Percentiles rank a stretch among this genome's conserved stretches.
phyloP scores from a whole-genome alignment of 495 filamentous ascomycete genomes.

The Gamarada debralockiae region DNA sequence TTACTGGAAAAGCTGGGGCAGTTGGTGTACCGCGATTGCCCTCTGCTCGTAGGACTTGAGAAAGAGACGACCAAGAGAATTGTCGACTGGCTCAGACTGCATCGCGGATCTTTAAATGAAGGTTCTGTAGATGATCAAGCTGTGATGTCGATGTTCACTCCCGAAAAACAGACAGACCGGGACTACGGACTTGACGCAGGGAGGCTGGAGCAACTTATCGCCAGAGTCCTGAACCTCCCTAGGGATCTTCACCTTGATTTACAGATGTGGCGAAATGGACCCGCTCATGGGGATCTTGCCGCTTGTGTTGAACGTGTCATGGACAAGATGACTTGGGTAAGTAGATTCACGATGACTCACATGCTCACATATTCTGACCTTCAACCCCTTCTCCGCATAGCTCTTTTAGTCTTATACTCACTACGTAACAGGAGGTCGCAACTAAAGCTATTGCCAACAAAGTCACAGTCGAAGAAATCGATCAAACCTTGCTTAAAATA shows the following conservation, averaged over 20 bases:
- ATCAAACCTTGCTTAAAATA: conserved; percentile 55
- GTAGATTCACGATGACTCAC: conserved; percentile 10
- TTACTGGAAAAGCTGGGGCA: conserved; percentile 52
- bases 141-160: conserved; percentile 69
- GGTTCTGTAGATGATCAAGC: conserved; percentile 50
- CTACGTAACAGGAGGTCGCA: conserved; percentile 17
- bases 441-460: conserved; percentile 19
- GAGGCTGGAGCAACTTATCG: conserved; percentile 58
- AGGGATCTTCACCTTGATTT: conserved; percentile 55
- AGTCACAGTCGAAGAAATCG: conserved; percentile 75
- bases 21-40: conserved; percentile 26
- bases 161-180: conserved; percentile 69
- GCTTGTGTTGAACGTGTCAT: conserved; percentile 66
- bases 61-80: conserved; percentile 34
- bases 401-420: not conserved
- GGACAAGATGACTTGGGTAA: conserved; percentile 53
- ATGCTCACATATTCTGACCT: not conserved
- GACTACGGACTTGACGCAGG: conserved; percentile 64
- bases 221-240: conserved; percentile 59
- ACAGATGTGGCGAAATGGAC: conserved; percentile 52
- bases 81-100: conserved; percentile 52
- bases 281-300: conserved; percentile 58
- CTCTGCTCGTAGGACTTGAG: conserved; percentile 30
- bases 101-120: conserved; percentile 48
- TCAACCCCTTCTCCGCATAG: not conserved